Percentiles rank a stretch among this genome's conserved stretches.
Evolutionary conservation across 345 rosid genomes (phyloP).

Genomic region (Syzygium oleosum): DNA sequence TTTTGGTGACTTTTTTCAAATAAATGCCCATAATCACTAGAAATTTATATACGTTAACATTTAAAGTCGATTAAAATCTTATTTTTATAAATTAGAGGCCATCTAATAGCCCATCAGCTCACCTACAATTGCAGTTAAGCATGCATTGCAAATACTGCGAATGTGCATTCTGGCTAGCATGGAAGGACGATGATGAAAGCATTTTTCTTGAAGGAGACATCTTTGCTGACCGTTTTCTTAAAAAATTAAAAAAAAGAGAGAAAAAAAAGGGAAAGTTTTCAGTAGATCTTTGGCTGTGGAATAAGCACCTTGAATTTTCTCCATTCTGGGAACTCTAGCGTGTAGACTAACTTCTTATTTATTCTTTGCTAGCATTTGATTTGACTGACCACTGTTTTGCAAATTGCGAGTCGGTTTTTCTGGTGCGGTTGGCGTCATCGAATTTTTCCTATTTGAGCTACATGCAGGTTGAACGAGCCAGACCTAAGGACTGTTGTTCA

Average conservation of each 20-base stretch:
- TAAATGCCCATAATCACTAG: not conserved
- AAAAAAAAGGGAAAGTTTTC: not conserved
- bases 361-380: not conserved
- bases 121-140: not conserved
- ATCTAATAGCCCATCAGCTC: not conserved
- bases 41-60: no score
- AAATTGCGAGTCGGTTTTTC: not conserved
- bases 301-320: not conserved
- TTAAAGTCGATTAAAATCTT: not conserved
- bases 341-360: not conserved
- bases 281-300: not conserved
- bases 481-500: conserved; percentile 47
- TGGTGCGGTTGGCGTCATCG: conserved; percentile 84
- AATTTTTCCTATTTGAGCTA: conserved; percentile 75
- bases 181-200: not conserved
- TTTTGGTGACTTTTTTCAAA: not conserved
- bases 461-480: conserved; percentile 64
- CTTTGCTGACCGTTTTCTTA: no score
- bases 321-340: not conserved
- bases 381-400: not conserved
- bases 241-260: no score
- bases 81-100: not conserved
- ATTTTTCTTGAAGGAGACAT: not conserved
- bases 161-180: not conserved
- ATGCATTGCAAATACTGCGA: not conserved